Conservation (phyloP, 2,329 filamentous ascomycete species). For the Fusarium sp. region DNA sequence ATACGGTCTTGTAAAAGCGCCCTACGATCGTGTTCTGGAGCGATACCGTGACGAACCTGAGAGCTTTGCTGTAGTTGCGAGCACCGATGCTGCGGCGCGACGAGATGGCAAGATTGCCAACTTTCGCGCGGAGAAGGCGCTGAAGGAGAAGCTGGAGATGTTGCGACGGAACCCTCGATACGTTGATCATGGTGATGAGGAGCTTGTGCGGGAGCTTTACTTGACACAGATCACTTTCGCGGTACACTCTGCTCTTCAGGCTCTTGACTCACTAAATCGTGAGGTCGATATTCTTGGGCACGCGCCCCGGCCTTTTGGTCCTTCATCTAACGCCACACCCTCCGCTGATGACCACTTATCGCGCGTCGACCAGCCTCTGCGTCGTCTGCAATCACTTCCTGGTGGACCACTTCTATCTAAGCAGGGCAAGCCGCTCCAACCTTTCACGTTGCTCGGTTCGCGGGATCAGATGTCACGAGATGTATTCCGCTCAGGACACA, state of each 20-base stretch:
- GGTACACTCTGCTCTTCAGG: slow-evolving; percentile 84
- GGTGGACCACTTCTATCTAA: slow-evolving; percentile 80
- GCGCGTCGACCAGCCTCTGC: slow-evolving; percentile 75
- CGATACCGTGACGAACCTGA: slow-evolving; percentile 77
- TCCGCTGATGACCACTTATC: slow-evolving; percentile 68
- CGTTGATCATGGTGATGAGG: slow-evolving; percentile 79
- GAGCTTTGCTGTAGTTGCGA: slow-evolving; percentile 78
- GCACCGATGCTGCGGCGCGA: slow-evolving; percentile 71
- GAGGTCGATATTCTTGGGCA: slow-evolving; percentile 85
- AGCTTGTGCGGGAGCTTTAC: slow-evolving; percentile 82
- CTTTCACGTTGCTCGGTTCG: slow-evolving; percentile 86
- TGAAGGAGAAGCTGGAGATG: slow-evolving; percentile 82
- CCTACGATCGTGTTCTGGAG: slow-evolving; percentile 77
- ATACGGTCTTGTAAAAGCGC: slow-evolving; percentile 76
- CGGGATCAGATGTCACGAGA: slow-evolving; percentile 80
- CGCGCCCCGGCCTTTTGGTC: slow-evolving; percentile 69
- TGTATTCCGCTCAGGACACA: slow-evolving; percentile 92
- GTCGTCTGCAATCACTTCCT: slow-evolving; percentile 61
- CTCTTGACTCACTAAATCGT: slow-evolving; percentile 86
- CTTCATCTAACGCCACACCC: slow-evolving; percentile 60
- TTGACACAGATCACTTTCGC: slow-evolving; percentile 79
- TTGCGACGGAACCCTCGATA: slow-evolving; percentile 61
- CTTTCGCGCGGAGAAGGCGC: slow-evolving; percentile 85
- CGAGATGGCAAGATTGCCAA: slow-evolving; percentile 87
- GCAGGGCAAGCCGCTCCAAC: slow-evolving; percentile 86